These are phyloP conservation scores for Brassica balearica DNA, from an alignment of 441 rosid genomes.

Conservation along the genomic window DNA sequence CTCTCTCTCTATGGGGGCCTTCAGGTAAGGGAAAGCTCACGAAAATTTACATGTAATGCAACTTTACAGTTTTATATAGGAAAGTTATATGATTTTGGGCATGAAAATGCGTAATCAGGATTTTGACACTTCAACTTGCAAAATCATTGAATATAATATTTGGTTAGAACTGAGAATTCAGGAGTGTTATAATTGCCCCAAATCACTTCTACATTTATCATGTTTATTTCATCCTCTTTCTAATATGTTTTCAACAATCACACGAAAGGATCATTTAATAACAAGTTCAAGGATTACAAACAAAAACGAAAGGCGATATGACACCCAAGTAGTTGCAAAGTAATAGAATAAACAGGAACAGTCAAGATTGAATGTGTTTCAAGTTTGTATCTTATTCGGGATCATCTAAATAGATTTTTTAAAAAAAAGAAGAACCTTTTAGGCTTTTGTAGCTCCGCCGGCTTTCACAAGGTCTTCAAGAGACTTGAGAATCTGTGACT, in stretches of 20 bases:
- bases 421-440: constrained; percentile 20
- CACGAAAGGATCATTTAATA: constrained; percentile 4
- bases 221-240: not conserved
- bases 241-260: not conserved
- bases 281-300: constrained; percentile 17
- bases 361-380: constrained; percentile 8
- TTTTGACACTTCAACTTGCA: not conserved
- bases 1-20: not conserved
- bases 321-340: not conserved
- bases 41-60: not conserved
- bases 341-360: constrained; percentile 13
- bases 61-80: not conserved
- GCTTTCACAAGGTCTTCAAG: constrained; percentile 76
- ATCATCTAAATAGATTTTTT: not conserved
- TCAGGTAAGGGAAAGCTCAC: not conserved
- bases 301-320: constrained; percentile 1
- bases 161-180: not conserved
- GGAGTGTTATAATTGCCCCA: not conserved
- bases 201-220: not conserved
- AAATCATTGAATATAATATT: not conserved
- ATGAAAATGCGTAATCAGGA: not conserved
- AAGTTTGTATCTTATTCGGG: constrained; percentile 28
- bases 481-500: constrained; percentile 71
- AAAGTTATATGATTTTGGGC: not conserved
- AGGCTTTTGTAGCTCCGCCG: constrained; percentile 55